These are phyloP conservation scores for Aureobasidium melanogenum DNA, from an alignment of 2,329 filamentous ascomycete species.

Conservation along the genomic window DNA sequence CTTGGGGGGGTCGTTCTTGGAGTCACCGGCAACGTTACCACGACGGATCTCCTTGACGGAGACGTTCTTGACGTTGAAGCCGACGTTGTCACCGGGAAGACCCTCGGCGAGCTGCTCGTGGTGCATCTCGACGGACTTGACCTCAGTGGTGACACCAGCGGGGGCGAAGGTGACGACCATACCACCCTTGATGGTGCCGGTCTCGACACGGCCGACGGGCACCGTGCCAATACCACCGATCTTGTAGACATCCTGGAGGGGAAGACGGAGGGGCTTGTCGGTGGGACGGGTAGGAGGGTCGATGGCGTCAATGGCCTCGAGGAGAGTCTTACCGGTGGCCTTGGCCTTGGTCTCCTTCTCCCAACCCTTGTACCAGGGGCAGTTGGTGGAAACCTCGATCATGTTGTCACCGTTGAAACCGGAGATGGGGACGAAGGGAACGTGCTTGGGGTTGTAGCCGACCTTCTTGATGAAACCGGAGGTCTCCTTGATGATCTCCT, in stretches of 20 bases:
- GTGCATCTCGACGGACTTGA: conserved; percentile 99
- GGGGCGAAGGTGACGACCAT: conserved; percentile 98
- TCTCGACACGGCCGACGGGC: conserved; percentile 99
- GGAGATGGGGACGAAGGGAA: conserved; percentile 99
- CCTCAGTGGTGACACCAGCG: conserved; percentile 99
- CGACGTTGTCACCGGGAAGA: conserved; percentile 98
- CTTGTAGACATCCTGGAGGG: conserved; percentile 99
- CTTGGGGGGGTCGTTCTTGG: conserved; percentile 96
- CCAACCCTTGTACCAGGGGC: conserved; percentile 99
- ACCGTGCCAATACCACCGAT: conserved; percentile 99
- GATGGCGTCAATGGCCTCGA: conserved; percentile 97
- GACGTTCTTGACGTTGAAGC: conserved; percentile 99
- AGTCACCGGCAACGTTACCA: conserved; percentile 99
- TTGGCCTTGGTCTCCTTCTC: conserved; percentile 96
- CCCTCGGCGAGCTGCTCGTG: conserved; percentile 97
- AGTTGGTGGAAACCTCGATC: conserved; percentile 81
- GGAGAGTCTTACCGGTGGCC: conserved; percentile 88
- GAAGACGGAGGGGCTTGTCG: conserved; percentile 99
- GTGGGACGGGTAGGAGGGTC: conserved; percentile 85
- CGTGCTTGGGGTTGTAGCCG: conserved; percentile 98
- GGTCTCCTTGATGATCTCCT: conserved; percentile 99
- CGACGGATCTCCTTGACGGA: conserved; percentile 99
- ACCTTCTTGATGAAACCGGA: conserved; percentile 99
- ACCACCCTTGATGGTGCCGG: conserved; percentile 81
- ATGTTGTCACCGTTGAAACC: conserved; percentile 99